Conservation (phyloP, 2,329 filamentous ascomycete genomes). For the Monosporascus sp. region DNA sequence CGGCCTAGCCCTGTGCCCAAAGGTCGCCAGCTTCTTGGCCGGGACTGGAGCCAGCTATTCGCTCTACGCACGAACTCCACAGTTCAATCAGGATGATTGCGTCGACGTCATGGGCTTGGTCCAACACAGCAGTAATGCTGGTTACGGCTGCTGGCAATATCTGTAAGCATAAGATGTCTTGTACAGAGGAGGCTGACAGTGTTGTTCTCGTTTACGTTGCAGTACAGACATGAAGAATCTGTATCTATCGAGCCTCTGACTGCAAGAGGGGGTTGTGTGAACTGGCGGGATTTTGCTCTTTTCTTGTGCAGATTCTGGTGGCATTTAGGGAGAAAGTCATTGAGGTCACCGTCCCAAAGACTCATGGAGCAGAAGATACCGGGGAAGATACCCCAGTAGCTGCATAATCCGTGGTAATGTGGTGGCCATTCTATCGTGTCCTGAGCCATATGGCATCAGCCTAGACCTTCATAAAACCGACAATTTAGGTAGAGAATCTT, state of each 20-base stretch:
- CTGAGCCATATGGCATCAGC: background rate
- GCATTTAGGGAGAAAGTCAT: conserved; percentile 1
- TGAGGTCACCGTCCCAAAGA: background rate
- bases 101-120: conserved; percentile 26
- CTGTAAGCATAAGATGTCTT: conserved; percentile 12
- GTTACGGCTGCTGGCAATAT: conserved; percentile 35
- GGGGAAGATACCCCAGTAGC: too few relatives aligned
- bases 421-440: background rate
- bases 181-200: background rate
- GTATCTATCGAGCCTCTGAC: conserved; percentile 3
- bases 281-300: conserved; percentile 2
- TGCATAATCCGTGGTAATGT: background rate
- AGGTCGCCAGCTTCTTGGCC: conserved; percentile 14
- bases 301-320: background rate
- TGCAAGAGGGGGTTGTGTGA: background rate
- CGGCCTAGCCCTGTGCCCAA: conserved; percentile 23
- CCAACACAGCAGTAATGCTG: conserved; percentile 17
- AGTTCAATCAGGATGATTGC: conserved; percentile 26
- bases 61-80: conserved; percentile 20
- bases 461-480: background rate
- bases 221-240: background rate
- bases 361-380: background rate
- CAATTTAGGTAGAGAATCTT: too few relatives aligned
- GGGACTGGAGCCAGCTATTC: conserved; percentile 17
- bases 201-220: background rate